A percentile compares a stretch with the other conserved stretches of the same genome.
phyloP scores from a whole-genome alignment of 2,329 filamentous ascomycete species.

The Trichoderma simmonsii region DNA sequence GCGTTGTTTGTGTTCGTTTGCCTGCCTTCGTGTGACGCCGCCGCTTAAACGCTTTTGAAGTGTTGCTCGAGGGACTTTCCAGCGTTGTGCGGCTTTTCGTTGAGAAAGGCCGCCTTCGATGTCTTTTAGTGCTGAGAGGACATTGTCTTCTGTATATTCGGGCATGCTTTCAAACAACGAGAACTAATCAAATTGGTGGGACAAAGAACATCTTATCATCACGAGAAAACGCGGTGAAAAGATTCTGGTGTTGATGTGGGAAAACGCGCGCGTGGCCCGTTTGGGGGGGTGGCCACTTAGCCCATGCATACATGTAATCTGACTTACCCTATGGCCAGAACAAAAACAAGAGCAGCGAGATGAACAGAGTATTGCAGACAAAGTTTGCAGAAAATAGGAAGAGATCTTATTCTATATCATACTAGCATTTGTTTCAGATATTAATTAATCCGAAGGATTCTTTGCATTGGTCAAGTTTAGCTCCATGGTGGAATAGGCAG shows the following conservation, averaged over 20 bases:
- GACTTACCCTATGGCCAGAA: background rate
- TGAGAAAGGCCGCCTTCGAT: background rate
- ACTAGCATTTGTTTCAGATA: background rate
- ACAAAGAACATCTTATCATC: background rate
- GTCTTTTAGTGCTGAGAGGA: background rate
- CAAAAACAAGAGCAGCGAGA: background rate
- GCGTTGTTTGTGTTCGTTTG: slow-evolving; percentile 5
- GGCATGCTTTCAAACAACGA: background rate
- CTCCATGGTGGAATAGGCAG: background rate
- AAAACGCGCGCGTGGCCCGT: background rate
- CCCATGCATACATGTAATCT: background rate
- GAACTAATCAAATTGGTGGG: background rate
- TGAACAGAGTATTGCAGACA: background rate
- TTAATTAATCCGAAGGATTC: background rate
- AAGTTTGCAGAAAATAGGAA: background rate
- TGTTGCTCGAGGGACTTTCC: slow-evolving; percentile 3
- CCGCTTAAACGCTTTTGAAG: background rate
- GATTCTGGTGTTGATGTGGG: background rate
- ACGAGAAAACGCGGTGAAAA: background rate
- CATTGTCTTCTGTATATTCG: background rate
- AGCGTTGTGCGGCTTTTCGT: slow-evolving; percentile 2
- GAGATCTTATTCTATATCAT: background rate
- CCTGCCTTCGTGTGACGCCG: background rate
- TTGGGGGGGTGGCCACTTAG: background rate
- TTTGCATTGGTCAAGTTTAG: background rate